Evolutionary conservation across 2,329 filamentous ascomycete genomes (phyloP), one percentile per base, ranked within the genome.

Genomic region (Fusarium algeriense): DNA sequence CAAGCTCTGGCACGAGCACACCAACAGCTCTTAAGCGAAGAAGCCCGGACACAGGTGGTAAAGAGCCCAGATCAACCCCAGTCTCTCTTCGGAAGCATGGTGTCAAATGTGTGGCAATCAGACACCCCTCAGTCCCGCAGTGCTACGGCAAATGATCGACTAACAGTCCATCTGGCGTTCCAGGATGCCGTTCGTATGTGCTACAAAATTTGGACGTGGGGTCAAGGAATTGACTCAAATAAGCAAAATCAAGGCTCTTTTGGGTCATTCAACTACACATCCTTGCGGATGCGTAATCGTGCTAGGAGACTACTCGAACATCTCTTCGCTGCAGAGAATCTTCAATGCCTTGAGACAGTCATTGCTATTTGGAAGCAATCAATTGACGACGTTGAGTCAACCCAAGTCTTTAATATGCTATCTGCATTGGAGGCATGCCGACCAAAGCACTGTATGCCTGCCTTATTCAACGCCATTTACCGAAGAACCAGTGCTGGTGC

Each of bases 201-300:
- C 80, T 97, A 97, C 78, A 90, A 87, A 15, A 97, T 99, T 56
- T 99, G 97, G 96, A 93, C 93, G 1, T 99, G 96, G 95, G 93
- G 92, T 9, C 89, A 91, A 77, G 87, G 87, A 5, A 84, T 84
- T 32, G 90, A 91, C 75, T 83, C 86, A 20, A 80, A 79, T 11
- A 81, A 83, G 26, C 89, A 92, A 59, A 92, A 97, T 77, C 78
- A 84, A 2, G 86, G 87, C 34, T 95, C 92, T 19, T 86, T 86
- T 8, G 93, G 94, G 12, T 98, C 95, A 1, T 97, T 97, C 79
- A 91, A 88, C 69, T 97, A 97, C 81, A 97, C 94, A 3, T 97
- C 95, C 12, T 82, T 97, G 56, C 91, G 95, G 28, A 93, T 98
- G 90, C 90, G 95, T 59, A 98, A 98, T 75, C 89, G 95, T 38